These are phyloP conservation scores for Cladosporium sp. DNA, from an alignment of 2,329 filamentous ascomycete genomes.

Conservation along the genomic window DNA sequence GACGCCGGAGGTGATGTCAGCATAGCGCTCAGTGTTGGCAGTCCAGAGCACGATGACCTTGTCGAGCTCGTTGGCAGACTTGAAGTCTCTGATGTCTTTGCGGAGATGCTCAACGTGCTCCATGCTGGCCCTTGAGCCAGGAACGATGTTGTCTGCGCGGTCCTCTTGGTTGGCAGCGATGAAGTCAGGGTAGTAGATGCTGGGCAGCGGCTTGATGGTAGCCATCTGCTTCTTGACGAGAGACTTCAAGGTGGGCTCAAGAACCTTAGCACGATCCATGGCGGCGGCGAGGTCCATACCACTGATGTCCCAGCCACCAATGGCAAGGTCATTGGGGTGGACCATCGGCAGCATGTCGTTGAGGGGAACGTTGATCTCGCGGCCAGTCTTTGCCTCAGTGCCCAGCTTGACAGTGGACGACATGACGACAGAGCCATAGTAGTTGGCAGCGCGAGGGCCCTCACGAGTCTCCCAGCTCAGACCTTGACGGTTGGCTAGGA, in stretches of 20 bases:
- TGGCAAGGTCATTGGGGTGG: conserved; percentile 90
- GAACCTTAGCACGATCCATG: conserved; percentile 93
- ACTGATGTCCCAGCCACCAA: conserved; percentile 98
- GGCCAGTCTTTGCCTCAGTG: conserved; percentile 75
- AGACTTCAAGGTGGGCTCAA: conserved; percentile 91
- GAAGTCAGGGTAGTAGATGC: conserved; percentile 99
- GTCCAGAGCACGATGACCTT: conserved; percentile 98
- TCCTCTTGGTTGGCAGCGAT: conserved; percentile 98
- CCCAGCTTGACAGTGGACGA: conserved; percentile 95
- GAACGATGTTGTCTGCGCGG: conserved; percentile 85
- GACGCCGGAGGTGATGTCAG: conserved; percentile 81
- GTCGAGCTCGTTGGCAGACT: conserved; percentile 78
- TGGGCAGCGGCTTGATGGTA: conserved; percentile 82
- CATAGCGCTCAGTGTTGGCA: conserved; percentile 96
- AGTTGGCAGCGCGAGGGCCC: conserved; percentile 82
- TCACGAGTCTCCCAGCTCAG: conserved; percentile 93
- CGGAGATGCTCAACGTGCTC: conserved; percentile 92
- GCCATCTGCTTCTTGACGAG: conserved; percentile 92
- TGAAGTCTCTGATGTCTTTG: conserved; percentile 92
- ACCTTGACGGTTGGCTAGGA: conserved; percentile 87
- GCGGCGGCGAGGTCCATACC: conserved; percentile 81
- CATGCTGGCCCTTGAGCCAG: conserved; percentile 78
- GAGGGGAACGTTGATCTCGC: conserved; percentile 96
- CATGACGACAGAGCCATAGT: conserved; percentile 98
- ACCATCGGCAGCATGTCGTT: conserved; percentile 93